A percentile compares a stretch with the other conserved stretches of the same genome.
These are phyloP conservation scores for Colletotrichum karsti DNA, from an alignment of 2,329 filamentous ascomycete genomes.

Conservation along the genomic window DNA sequence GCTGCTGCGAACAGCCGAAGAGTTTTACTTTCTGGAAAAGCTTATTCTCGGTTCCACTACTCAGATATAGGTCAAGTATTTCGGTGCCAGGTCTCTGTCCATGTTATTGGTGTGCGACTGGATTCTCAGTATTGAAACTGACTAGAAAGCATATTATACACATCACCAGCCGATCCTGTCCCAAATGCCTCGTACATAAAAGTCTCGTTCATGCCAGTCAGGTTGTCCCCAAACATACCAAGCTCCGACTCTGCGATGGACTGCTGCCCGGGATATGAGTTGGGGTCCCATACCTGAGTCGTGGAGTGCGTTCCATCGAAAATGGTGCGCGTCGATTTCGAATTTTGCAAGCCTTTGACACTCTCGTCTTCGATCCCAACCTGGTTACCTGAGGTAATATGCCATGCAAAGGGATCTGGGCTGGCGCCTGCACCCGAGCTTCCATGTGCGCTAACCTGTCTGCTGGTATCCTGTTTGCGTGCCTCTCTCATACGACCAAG, in stretches of 20 bases:
- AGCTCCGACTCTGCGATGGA: not conserved
- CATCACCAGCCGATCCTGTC: conserved; percentile 33
- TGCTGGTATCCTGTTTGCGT: not conserved
- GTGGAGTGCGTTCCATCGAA: too few species aligned
- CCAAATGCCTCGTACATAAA: conserved; percentile 40
- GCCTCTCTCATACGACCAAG: conserved; percentile 23
- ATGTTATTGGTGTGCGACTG: not conserved
- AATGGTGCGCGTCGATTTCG: too few species aligned
- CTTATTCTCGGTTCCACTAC: too few species aligned
- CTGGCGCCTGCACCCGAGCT: accelerated
- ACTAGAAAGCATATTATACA: conserved; percentile 31
- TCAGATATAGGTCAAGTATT: too few species aligned
- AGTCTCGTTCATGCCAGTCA: conserved; percentile 35
- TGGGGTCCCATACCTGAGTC: not conserved
- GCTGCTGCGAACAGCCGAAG: too few species aligned
- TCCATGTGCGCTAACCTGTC: not conserved
- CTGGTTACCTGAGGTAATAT: not conserved
- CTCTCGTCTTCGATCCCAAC: too few species aligned
- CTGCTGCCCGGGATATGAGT: not conserved
- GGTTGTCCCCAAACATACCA: conserved; percentile 28
- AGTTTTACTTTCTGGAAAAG: too few species aligned
- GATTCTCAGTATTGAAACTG: not conserved
- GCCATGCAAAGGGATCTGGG: not conserved
- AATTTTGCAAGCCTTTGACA: too few species aligned
- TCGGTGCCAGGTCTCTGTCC: too few species aligned